Base-by-base conservation (phyloP, 2,329 filamentous ascomycete species). In the Lachnellula cervina region DNA sequence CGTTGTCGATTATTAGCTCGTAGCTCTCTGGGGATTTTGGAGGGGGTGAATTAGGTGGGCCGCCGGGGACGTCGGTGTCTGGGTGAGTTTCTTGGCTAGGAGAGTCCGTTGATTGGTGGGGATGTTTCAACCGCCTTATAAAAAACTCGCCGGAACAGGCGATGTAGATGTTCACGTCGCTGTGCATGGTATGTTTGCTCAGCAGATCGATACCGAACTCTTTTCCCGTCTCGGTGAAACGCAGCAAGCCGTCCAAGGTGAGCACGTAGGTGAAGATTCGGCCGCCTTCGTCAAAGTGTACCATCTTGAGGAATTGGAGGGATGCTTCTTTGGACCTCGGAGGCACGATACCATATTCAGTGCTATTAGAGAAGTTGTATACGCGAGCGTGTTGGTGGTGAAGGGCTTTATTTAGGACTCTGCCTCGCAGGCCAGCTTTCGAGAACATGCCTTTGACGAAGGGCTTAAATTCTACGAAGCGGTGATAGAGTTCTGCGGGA, bases 121-220 rank as follows among this genome's bases (percentile, higher is more conserved):
- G 76, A 57, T 82, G 77, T 59, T 77, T 80, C 25, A 89, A 77
- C 2, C 88, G 81, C 14, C 90, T 83, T 59, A 97, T 80, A 70
- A 97, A 94, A 72, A 97, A 97, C 69, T 97, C 93, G 43, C 93
- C 93, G 0, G 89, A 90, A 69, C 86, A 97, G 21, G 92, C 93
- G 61, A 97, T 90, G 70, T 96, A 96, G 2, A 89, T 88, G 37
- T 86, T 88, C 1, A 96, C 92, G 70, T 97, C 87, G 62, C 89
- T 93, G 74, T 97, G 93, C 90, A 97, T 96, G 42, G 90, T 96
- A 72, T 97, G 93, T 71, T 97, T 97, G 71, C 87, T 91, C 66
- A 97, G 74, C 71, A 97, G 77, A 73, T 97, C 93, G 66, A 97
- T 90, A 51, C 92, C 90, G 57, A 97, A 97, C 66, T 97, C 92